These are phyloP conservation scores for Rugonectria rugulosa DNA, from an alignment of 2,329 filamentous ascomycete genomes.

Conservation along the genomic window DNA sequence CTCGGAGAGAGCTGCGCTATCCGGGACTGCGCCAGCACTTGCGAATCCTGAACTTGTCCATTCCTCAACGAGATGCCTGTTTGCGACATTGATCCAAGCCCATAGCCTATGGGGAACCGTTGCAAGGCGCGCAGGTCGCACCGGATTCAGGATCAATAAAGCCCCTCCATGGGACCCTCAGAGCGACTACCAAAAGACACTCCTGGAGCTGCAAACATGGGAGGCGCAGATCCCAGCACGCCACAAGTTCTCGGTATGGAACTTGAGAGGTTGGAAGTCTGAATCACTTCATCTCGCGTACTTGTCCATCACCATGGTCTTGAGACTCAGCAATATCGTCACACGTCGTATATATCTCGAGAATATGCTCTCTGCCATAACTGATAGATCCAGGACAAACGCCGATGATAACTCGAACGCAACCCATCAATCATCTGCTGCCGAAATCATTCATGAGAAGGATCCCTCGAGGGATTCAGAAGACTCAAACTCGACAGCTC, in stretches of 20 bases:
- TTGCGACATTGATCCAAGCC: constrained; percentile 47
- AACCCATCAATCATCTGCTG: no score
- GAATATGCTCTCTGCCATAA: constrained; percentile 34
- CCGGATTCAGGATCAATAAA: constrained; percentile 13
- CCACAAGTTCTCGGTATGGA: constrained; percentile 47
- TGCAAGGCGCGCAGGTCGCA: constrained; percentile 39
- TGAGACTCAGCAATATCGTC: constrained; percentile 47
- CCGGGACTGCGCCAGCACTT: constrained; percentile 41
- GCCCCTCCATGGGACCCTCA: constrained; percentile 33
- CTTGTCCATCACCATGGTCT: constrained; percentile 45
- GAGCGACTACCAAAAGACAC: constrained; percentile 38
- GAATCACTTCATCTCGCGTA: constrained; percentile 48
- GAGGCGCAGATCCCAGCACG: constrained; percentile 42
- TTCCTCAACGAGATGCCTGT: constrained; percentile 42
- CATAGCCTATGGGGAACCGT: constrained; percentile 48
- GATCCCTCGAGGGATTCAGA: neutral
- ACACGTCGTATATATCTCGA: constrained; percentile 44
- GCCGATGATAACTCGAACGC: no score
- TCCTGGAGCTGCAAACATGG: constrained; percentile 33
- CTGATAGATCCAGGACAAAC: constrained; percentile 12
- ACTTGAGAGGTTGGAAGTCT: constrained; percentile 45
- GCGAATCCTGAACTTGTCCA: constrained; percentile 34
- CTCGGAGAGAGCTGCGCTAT: constrained; percentile 40
- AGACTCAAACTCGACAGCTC: constrained; percentile 23
- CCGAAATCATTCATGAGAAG: no score